These are phyloP conservation scores for Chrysopogon serrulatus DNA, from an alignment of 176 grass and related monocot species.

Conservation along the genomic window DNA sequence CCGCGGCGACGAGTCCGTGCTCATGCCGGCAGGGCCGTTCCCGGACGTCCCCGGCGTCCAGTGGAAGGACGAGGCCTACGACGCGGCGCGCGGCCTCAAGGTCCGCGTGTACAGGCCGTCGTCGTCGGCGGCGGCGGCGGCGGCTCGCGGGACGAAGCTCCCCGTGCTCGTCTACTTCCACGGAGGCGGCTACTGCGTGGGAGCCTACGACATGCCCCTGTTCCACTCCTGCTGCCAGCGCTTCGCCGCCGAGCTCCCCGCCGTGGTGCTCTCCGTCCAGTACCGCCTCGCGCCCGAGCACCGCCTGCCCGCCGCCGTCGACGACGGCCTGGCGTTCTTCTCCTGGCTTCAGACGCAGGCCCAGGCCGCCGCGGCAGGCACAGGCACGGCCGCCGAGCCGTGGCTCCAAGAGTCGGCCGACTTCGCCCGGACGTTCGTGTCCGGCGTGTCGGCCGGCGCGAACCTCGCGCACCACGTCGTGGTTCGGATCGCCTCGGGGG, in stretches of 20 bases:
- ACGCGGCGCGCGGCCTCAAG: not conserved
- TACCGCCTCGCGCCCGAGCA: constrained; percentile 89
- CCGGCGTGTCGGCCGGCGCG: constrained; percentile 30
- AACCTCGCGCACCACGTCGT: constrained; percentile 38
- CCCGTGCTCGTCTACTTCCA: not conserved
- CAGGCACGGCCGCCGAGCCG: not conserved
- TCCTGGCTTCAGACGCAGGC: not conserved
- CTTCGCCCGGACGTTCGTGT: constrained; percentile 20
- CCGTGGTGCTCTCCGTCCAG: constrained; percentile 59
- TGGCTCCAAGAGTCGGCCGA: constrained; percentile 24
- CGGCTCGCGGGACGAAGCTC: not conserved
- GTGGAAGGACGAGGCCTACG: constrained; percentile 31
- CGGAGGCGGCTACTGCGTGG: not conserved
- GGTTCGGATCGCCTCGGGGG: not conserved
- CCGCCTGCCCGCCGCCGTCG: constrained; percentile 39
- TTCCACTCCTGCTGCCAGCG: constrained; percentile 23
- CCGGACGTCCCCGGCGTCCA: constrained; percentile 1
- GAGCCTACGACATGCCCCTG: not conserved
- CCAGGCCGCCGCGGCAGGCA: not conserved
- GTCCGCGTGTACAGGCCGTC: not conserved
- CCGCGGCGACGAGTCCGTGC: not conserved
- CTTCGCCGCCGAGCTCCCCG: constrained; percentile 40
- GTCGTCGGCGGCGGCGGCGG: not conserved
- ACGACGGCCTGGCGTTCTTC: constrained; percentile 3
- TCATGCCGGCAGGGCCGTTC: not conserved